phyloP scores from a whole-genome alignment of 2,329 filamentous ascomycete species.

The Fusarium citri region DNA sequence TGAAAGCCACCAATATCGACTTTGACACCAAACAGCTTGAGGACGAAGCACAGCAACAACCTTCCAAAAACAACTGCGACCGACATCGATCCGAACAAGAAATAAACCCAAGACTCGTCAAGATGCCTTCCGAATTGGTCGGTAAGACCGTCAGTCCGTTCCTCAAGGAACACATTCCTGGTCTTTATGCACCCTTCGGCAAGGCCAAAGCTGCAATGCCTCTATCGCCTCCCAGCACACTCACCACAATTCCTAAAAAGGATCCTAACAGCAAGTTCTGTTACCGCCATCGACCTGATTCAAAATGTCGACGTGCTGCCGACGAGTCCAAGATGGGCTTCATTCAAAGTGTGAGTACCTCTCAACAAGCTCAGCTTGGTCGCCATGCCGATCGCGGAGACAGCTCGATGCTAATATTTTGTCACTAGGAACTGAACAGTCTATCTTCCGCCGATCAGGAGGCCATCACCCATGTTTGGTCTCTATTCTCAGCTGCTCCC shows the following conservation, averaged over 20 bases:
- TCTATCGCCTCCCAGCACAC: conserved; percentile 26
- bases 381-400: not conserved
- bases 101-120: conserved; percentile 62
- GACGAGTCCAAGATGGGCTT: conserved; percentile 97
- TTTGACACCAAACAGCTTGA: conserved; percentile 17
- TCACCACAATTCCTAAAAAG: conserved; percentile 53
- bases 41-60: conserved; percentile 40
- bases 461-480: conserved; percentile 97
- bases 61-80: conserved; percentile 61
- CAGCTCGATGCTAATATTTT: conserved; percentile 1
- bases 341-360: conserved; percentile 78
- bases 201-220: conserved; percentile 57
- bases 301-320: conserved; percentile 91
- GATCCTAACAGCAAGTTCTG: conserved; percentile 89
- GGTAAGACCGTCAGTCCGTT: conserved; percentile 87
- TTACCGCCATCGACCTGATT: conserved; percentile 93
- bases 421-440: conserved; percentile 77
- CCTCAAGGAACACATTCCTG: conserved; percentile 89
- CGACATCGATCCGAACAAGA: conserved; percentile 63
- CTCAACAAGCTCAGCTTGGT: not conserved
- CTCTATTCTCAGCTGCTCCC: conserved; percentile 94
- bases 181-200: conserved; percentile 84
- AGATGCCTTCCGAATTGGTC: conserved; percentile 74
- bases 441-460: conserved; percentile 89
- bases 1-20: conserved; percentile 29